phyloP scores from a whole-genome alignment of 371 early-diverging fungal species.

The Mortierella sp. region DNA sequence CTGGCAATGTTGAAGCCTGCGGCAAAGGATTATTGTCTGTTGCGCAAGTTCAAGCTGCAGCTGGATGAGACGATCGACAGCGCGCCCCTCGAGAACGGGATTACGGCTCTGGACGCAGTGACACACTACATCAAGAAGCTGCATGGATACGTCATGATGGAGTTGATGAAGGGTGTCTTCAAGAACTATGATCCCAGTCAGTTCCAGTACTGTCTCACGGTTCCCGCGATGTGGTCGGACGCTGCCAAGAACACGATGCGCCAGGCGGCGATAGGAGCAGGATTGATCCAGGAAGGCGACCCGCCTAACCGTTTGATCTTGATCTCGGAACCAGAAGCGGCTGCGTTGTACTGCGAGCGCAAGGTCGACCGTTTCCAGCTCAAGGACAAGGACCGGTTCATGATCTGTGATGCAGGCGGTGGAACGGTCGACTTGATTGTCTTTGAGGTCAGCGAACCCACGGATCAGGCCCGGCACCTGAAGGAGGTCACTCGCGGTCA shows the following conservation, averaged over 20 bases:
- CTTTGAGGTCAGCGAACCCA: constrained; percentile 53
- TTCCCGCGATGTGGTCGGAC: constrained; percentile 70
- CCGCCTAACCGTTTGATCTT: constrained; percentile 63
- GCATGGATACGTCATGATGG: constrained; percentile 60
- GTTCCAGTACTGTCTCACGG: constrained; percentile 66
- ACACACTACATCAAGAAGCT: constrained; percentile 62
- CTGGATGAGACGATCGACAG: constrained; percentile 64
- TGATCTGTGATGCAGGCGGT: constrained; percentile 78
- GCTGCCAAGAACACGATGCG: constrained; percentile 67
- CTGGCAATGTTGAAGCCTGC: constrained; percentile 64
- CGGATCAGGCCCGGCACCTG: constrained; percentile 49
- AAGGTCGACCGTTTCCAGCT: constrained; percentile 63
- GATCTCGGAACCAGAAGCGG: constrained; percentile 68
- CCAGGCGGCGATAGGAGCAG: constrained; percentile 64
- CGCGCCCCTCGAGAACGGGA: constrained; percentile 60
- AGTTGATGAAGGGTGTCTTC: constrained; percentile 61
- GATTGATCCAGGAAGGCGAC: constrained; percentile 58
- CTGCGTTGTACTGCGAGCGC: constrained; percentile 67
- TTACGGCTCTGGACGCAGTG: constrained; percentile 62
- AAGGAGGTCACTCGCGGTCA: constrained; percentile 71
- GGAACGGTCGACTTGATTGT: constrained; percentile 74
- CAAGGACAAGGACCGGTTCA: constrained; percentile 65
- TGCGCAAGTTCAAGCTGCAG: constrained; percentile 69
- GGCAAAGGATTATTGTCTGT: constrained; percentile 53
- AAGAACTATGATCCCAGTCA: constrained; percentile 59